Evolutionary conservation across 2,329 filamentous ascomycete genomes (phyloP).

Genomic region (Colletotrichum shisoi): DNA sequence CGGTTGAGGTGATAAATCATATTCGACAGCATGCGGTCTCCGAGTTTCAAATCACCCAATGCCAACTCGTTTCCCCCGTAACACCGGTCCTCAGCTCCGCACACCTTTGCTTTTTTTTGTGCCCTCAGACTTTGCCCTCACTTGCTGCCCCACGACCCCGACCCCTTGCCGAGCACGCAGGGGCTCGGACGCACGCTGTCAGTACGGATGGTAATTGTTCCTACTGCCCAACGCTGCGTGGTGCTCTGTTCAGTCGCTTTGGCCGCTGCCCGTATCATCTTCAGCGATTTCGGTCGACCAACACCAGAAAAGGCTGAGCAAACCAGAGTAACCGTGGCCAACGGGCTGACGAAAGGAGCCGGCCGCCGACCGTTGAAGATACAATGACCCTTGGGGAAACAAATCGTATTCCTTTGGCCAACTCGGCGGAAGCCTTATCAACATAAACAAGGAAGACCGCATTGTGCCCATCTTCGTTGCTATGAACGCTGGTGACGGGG

Average conservation of each 20-base stretch:
- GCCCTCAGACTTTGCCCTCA: conserved; percentile 6
- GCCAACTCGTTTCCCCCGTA: conserved; percentile 12
- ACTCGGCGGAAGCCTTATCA: not conserved
- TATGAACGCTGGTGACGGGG: not conserved
- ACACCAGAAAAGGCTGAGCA: conserved; percentile 1
- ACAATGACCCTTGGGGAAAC: not conserved
- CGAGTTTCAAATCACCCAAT: conserved; percentile 29
- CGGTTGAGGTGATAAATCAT: conserved; percentile 30
- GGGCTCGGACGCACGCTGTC: conserved; percentile 12
- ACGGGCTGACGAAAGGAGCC: not conserved
- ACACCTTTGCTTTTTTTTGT: conserved; percentile 28
- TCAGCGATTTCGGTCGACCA: conserved; percentile 16
- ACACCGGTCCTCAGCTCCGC: conserved; percentile 30
- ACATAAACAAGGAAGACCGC: too few species aligned
- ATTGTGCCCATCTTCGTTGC: not conserved
- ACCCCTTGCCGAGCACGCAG: conserved; percentile 29
- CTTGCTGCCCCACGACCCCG: conserved; percentile 6
- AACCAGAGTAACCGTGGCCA: conserved; percentile 4
- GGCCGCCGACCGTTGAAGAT: conserved; percentile 13
- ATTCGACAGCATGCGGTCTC: conserved; percentile 25
- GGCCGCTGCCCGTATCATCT: not conserved
- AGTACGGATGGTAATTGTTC: not conserved
- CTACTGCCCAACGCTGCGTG: not conserved
- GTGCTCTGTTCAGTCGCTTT: not conserved
- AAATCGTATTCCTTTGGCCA: not conserved